Evolutionary conservation across 2,329 filamentous ascomycete species (phyloP).

Genomic region (Beauveria bassiana): DNA sequence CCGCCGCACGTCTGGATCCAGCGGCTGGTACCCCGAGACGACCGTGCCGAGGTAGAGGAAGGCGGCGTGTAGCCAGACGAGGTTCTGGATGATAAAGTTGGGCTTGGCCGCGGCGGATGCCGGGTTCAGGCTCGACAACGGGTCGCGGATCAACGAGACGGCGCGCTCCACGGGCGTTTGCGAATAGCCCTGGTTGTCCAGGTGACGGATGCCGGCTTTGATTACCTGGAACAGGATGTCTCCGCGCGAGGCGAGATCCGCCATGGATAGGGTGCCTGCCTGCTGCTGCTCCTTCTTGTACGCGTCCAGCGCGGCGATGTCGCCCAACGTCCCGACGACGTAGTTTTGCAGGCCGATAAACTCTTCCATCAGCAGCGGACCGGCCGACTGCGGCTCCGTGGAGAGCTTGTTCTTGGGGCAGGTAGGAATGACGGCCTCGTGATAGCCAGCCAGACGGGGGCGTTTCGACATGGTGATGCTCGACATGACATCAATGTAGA

Average conservation of each 20-base stretch:
- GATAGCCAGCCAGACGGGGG: conserved; percentile 36
- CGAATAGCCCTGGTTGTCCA: conserved; percentile 19
- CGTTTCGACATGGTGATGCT: conserved; percentile 36
- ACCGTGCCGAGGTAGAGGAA: conserved; percentile 41
- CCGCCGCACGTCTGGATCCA: conserved; percentile 31
- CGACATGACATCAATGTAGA: conserved; percentile 43
- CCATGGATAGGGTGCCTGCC: conserved; percentile 35
- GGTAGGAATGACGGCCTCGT: conserved; percentile 30
- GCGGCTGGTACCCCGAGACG: conserved; percentile 43
- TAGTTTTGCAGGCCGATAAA: conserved; percentile 51
- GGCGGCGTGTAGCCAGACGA: conserved; percentile 41
- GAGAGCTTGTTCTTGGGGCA: conserved; percentile 16
- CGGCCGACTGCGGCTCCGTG: conserved; percentile 16
- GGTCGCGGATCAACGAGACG: conserved; percentile 15
- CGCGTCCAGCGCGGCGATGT: conserved; percentile 44
- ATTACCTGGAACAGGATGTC: conserved; percentile 32
- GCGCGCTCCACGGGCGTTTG: not conserved
- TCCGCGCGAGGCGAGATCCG: conserved; percentile 38
- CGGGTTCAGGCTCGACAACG: conserved; percentile 17
- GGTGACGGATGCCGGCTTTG: conserved; percentile 22
- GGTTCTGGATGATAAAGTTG: conserved; percentile 22
- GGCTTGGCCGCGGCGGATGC: conserved; percentile 17
- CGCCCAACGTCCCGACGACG: conserved; percentile 45
- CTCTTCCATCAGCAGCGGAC: conserved; percentile 37
- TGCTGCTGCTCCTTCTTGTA: conserved; percentile 45